phyloP scores from a whole-genome alignment of 805 yeast genomes.

The Danielozyma ontarioensis region DNA sequence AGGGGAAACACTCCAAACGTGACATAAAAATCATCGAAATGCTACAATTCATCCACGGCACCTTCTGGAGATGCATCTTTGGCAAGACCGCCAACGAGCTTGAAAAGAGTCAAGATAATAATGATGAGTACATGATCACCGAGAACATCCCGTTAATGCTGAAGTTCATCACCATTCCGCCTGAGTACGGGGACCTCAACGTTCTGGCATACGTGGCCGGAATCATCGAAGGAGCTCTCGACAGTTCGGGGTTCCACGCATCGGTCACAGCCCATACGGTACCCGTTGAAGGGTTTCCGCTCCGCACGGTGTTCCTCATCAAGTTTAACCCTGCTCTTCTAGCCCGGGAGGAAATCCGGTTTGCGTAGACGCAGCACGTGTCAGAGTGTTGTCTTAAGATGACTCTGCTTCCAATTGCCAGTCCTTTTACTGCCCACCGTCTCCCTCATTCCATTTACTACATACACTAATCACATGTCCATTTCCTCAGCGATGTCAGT shows the following conservation, averaged over 20 bases:
- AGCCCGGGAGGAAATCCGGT: conserved; percentile 48
- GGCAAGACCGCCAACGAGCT: conserved; percentile 70
- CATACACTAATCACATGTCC: no score
- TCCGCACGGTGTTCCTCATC: conserved; percentile 70
- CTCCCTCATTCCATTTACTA: no score
- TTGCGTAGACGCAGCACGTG: no score
- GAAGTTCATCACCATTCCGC: conserved; percentile 72
- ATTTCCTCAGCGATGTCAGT: no score
- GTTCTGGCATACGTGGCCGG: conserved; percentile 86
- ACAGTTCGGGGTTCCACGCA: conserved; percentile 66
- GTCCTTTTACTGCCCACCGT: no score
- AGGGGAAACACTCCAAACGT: conserved; percentile 61
- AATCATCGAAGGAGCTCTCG: conserved; percentile 75
- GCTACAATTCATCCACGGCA: conserved; percentile 65
- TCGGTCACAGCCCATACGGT: conserved; percentile 80
- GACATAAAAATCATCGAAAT: conserved; percentile 63
- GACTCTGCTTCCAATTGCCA: no score
- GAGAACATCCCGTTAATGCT: conserved; percentile 70
- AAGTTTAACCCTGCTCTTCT: conserved; percentile 59
- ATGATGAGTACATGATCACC: conserved; percentile 70
- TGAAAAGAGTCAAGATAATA: conserved; percentile 67
- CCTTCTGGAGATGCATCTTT: conserved; percentile 69
- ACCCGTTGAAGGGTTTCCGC: conserved; percentile 52
- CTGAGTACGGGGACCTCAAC: conserved; percentile 70
- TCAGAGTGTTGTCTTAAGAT: no score